Evolutionary conservation across 306 rosid genomes (phyloP), one percentile per base, ranked within the genome.

Genomic region (Rosa multiflora): DNA sequence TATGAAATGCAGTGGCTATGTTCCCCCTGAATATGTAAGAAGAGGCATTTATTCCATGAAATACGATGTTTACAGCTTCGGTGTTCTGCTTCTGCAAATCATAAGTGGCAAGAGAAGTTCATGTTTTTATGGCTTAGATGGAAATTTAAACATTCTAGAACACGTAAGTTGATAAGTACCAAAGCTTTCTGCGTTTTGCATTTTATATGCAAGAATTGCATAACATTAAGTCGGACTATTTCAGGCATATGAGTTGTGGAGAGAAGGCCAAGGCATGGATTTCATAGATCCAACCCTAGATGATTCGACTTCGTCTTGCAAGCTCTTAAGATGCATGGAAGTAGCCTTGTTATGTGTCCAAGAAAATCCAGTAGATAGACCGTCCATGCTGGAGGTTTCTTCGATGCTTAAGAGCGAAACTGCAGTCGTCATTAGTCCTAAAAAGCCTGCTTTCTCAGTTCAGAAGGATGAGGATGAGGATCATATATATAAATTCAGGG

Each of bases 221-320:
- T 10, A 11, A 26, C 40, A 26, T 26, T 23, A 8, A 20, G 20
- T 51, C 63, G 3, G 6, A 46, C 11, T 68, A 4, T 35, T 82
- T 40, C 77, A 87, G 88, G 90, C 87, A 75, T 83, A 83, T 62
- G 79, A 72, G 20, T n/a, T 83, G 42, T 87, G 88, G 88, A 83
- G 76, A 67, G 78, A 76, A 67, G 84, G 79, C 4, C 42, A 72
- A 62, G 83, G 63, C 51, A 67, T 51, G 67, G 85, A 82, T 18
- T 78, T 82, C 63, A 40, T 51, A 37, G 86, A 85, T 63, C 17
- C 81, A 14, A 14, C 82, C 11, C 55, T 87, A 7, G 90, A 87
- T 21, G 86, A 84, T 32, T 20, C 79, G 58, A 1, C 21, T 58
- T 82, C 83, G 8, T 20, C 77, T 4, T 79, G 84, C 13, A 87